Conservation (phyloP, 2,329 filamentous ascomycete species). For the Coniochaeta sp. region DNA sequence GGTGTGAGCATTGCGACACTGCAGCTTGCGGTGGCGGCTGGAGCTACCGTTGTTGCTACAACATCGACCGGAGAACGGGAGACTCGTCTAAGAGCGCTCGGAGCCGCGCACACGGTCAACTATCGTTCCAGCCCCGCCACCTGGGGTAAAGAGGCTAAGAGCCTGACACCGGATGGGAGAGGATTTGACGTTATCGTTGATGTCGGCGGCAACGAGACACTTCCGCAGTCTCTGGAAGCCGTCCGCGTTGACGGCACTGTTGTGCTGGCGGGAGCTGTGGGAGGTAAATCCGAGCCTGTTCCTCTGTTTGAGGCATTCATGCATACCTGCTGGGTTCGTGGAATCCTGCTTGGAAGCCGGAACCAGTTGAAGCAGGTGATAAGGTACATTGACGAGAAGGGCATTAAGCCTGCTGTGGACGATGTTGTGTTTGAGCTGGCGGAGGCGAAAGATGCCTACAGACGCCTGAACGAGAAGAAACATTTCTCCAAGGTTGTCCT, state of each 20-base stretch:
- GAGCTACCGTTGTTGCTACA: conserved; percentile 49
- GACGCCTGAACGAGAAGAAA: conserved; percentile 21
- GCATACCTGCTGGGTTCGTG: conserved; percentile 20
- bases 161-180: conserved; percentile 31
- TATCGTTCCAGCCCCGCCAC: conserved; percentile 44
- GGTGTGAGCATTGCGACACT: conserved; percentile 28
- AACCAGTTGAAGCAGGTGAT: conserved; percentile 19
- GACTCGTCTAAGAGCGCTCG: conserved; percentile 41
- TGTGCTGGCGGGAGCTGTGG: conserved; percentile 22
- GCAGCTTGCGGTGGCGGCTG: conserved; percentile 37
- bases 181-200: conserved; percentile 60
- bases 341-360: conserved; percentile 16
- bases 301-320: conserved; percentile 17
- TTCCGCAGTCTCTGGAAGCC: conserved; percentile 46
- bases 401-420: conserved; percentile 20
- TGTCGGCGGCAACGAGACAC: conserved; percentile 57
- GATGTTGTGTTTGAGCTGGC: conserved; percentile 20
- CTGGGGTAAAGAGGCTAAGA: conserved; percentile 51
- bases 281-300: conserved; percentile 18
- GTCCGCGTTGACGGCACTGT: conserved; percentile 28
- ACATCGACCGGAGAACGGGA: conserved; percentile 49
- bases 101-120: conserved; percentile 52
- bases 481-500: conserved; percentile 28
- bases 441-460: conserved; percentile 23
- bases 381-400: conserved; percentile 22